phyloP scores from a whole-genome alignment of 139 green algal species.

The Zygnema cylindricum region DNA sequence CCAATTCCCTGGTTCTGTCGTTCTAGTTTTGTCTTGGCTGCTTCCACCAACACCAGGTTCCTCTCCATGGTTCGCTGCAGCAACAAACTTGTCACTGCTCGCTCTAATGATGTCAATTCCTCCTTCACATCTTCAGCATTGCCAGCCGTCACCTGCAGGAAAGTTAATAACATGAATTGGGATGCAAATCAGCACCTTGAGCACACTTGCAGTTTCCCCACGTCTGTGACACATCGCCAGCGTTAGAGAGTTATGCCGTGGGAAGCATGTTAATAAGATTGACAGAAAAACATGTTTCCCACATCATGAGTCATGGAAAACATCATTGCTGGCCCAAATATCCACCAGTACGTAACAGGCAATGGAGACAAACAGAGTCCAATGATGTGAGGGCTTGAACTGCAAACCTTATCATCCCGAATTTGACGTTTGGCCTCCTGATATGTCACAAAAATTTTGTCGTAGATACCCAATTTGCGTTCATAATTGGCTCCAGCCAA shows the following conservation, averaged over 20 bases:
- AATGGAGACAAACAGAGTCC: too few relatives aligned
- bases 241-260: neutral
- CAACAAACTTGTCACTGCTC: slow-evolving; percentile 68
- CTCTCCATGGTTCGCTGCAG: slow-evolving; percentile 71
- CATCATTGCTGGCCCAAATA: too few relatives aligned
- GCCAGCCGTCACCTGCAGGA: slow-evolving; percentile 47
- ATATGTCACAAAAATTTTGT: slow-evolving; percentile 74
- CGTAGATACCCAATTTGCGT: slow-evolving; percentile 67
- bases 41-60: slow-evolving; percentile 61
- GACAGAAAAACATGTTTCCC: too few relatives aligned
- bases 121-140: slow-evolving; percentile 41
- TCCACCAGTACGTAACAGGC: too few relatives aligned
- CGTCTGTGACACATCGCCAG: too few relatives aligned
- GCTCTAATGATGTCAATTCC: slow-evolving; percentile 50
- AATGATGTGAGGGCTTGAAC: too few relatives aligned
- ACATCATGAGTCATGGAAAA: too few relatives aligned
- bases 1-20: slow-evolving; percentile 44
- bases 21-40: slow-evolving; percentile 49
- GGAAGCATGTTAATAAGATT: too few relatives aligned
- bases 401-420: slow-evolving; percentile 62
- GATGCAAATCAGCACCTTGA: too few relatives aligned
- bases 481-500: slow-evolving; percentile 58
- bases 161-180: too few relatives aligned
- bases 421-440: slow-evolving; percentile 70
- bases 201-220: too few relatives aligned